These are phyloP conservation scores for Metarhizium humberi DNA, from an alignment of 2,329 filamentous ascomycete species.

Conservation along the genomic window DNA sequence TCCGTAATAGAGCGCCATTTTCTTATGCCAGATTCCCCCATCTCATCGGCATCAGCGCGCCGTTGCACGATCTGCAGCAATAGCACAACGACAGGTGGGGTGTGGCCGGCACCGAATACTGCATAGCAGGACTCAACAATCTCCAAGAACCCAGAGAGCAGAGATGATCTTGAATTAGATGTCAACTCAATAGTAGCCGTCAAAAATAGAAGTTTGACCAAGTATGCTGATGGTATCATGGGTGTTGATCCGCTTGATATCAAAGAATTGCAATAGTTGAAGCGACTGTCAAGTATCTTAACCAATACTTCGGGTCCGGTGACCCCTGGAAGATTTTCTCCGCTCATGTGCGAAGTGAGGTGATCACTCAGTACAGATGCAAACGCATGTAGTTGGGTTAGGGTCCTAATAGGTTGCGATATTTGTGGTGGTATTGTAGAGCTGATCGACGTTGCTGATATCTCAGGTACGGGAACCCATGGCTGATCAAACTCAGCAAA, in stretches of 20 bases:
- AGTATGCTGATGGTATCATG: conserved; percentile 23
- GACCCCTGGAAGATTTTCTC: not conserved
- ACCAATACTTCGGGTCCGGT: conserved; percentile 20
- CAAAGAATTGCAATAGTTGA: conserved; percentile 29
- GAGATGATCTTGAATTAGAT: conserved; percentile 22
- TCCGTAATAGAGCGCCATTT: conserved; percentile 21
- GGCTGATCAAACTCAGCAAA: conserved; percentile 3
- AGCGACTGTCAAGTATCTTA: conserved; percentile 21
- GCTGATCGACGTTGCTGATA: not conserved
- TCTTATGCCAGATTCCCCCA: conserved; percentile 23
- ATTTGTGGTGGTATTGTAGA: not conserved
- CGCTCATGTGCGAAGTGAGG: not conserved
- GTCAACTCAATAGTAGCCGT: conserved; percentile 24
- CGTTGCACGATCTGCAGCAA: conserved; percentile 26
- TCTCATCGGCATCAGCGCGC: conserved; percentile 16
- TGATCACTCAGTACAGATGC: not conserved
- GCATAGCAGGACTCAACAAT: conserved; percentile 22
- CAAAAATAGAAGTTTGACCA: conserved; percentile 29
- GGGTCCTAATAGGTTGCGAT: conserved; percentile 3
- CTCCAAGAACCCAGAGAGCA: conserved; percentile 27
- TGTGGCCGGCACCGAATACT: conserved; percentile 23
- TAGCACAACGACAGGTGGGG: conserved; percentile 21
- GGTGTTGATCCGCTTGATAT: conserved; percentile 25
- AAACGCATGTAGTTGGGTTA: conserved; percentile 4
- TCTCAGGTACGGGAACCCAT: not conserved